Percentiles rank a stretch among this genome's conserved stretches.
Conservation (phyloP, 2,329 filamentous ascomycete genomes). For the Xylaria sp. region DNA sequence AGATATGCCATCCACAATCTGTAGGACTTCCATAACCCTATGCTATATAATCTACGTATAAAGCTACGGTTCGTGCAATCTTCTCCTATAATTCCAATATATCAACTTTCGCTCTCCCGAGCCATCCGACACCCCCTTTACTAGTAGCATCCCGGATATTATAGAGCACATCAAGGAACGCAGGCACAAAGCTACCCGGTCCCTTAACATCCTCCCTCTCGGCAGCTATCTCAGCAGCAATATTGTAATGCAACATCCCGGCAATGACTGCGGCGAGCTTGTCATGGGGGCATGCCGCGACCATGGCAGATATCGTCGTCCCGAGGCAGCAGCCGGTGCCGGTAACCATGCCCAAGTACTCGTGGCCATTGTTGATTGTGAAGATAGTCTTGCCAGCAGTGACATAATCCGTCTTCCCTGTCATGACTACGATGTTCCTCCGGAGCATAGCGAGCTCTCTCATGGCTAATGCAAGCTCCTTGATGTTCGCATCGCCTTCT, state of each 20-base stretch:
- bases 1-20: not conserved
- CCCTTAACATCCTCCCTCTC: constrained; percentile 74
- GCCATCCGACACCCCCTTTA: constrained; percentile 62
- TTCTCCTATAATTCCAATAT: constrained; percentile 44
- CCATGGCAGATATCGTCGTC: constrained; percentile 79
- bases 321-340: constrained; percentile 89
- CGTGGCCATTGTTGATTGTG: constrained; percentile 80
- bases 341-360: constrained; percentile 75
- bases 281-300: constrained; percentile 72
- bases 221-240: constrained; percentile 76
- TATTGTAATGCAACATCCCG: constrained; percentile 80
- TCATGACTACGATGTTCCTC: constrained; percentile 81
- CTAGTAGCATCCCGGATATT: constrained; percentile 61
- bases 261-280: constrained; percentile 79
- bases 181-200: constrained; percentile 86
- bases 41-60: not conserved
- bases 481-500: constrained; percentile 59
- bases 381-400: constrained; percentile 78
- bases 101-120: constrained; percentile 62
- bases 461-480: constrained; percentile 72
- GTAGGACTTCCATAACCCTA: not conserved
- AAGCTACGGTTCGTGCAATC: not conserved
- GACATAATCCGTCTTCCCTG: constrained; percentile 80
- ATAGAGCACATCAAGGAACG: constrained; percentile 80
- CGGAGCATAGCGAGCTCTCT: constrained; percentile 73